phyloP scores from a whole-genome alignment of 2,329 filamentous ascomycete genomes.

The Diplodia scrobiculata region DNA sequence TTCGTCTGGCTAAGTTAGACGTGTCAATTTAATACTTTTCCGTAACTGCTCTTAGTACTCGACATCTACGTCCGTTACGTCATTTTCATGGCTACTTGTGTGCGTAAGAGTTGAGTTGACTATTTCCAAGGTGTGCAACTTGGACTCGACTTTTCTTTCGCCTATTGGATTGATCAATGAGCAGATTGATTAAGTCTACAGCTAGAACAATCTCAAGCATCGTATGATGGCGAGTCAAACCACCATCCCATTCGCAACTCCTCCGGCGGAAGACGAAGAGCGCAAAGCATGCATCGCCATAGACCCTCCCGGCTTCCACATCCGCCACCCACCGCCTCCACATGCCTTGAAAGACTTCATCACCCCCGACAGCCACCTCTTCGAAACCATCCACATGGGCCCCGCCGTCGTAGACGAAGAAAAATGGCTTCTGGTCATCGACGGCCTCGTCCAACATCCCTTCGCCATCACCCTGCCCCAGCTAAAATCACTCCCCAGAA shows the following conservation, averaged over 20 bases:
- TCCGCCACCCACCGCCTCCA: constrained; percentile 37
- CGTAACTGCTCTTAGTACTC: neutral
- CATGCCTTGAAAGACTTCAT: constrained; percentile 35
- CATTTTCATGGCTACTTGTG: neutral
- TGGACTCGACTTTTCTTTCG: neutral
- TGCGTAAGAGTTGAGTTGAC: neutral
- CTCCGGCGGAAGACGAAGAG: neutral
- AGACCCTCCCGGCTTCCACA: constrained; percentile 31
- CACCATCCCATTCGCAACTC: neutral
- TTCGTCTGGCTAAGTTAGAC: neutral
- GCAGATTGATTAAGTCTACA: neutral
- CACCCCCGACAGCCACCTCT: constrained; percentile 38
- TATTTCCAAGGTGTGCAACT: neutral
- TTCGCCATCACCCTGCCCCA: constrained; percentile 37
- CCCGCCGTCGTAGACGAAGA: constrained; percentile 37
- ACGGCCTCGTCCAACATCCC: constrained; percentile 39
- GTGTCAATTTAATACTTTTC: too few species aligned
- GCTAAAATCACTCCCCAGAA: constrained; percentile 36
- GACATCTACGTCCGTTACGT: neutral
- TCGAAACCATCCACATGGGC: constrained; percentile 46
- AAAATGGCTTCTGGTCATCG: constrained; percentile 39
- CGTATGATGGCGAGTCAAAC: neutral
- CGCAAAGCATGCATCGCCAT: constrained; percentile 5
- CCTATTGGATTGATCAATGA: neutral
- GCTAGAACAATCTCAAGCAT: neutral